Evolutionary conservation across 495 filamentous ascomycete genomes (phyloP), one percentile per base, ranked within the genome.

Genomic region (Hypoxylon fuscum): DNA sequence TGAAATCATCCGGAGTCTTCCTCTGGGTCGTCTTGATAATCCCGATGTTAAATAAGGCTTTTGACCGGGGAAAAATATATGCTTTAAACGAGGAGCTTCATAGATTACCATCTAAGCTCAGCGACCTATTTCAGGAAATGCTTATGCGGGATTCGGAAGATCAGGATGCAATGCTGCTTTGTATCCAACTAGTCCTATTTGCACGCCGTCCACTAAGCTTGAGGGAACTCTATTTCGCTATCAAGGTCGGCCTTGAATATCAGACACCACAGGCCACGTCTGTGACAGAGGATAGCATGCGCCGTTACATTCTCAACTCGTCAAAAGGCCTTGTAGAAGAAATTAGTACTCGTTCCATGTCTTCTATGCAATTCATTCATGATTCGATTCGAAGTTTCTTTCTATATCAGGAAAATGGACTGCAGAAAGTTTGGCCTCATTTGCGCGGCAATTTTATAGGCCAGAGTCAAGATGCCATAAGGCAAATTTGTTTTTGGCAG

Each of bases 351-450:
- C 45, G 55, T 0, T 25, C 15, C 1, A 37, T 1, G 34, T 50
- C 58, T 29, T 69, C 43, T 1, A 72, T 80, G 29, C 78, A 83
- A 57, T 83, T 83, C 56, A 81, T 83, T 38, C 78, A 83, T 54
- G 77, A 81, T 63, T 80, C 78, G 0, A 79, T 81, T 3, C 66
- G 71, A 9, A 77, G 79, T 45, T 80, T 74, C 21, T 68, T 82
- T 5, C 10, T 79, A 5, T n/a, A n/a, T n/a, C 74, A 76, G 55
- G 71, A 77, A 18, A 63, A 69, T 14, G 79, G 81, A 0, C 40
- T 82, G 0, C 29, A 60, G 11, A 53, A 69, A 15, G 4, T 82
- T 4, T 79, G 69, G 75, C 67, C 70, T 11, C 69, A 73, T 0
- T 40, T 74, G 41, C 59, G 44, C 14, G 7, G 27, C 0, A 62